Evolutionary conservation across 148 eudicot genomes (phyloP).

Genomic region (Vaccinium vitisidaea): DNA sequence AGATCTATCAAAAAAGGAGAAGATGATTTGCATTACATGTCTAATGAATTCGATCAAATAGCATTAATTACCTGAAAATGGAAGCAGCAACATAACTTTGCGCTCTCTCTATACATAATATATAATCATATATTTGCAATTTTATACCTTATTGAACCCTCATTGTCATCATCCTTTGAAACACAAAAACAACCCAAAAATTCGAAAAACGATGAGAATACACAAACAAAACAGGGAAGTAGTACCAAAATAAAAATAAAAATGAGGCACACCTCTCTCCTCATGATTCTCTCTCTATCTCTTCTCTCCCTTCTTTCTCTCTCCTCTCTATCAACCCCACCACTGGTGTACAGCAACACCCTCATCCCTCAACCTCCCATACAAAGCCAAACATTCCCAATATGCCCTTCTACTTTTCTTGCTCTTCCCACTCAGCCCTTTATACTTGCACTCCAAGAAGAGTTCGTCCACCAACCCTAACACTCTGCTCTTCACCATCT

Average conservation of each 20-base stretch:
- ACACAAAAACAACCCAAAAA: background rate
- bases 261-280: slow-evolving; percentile 2
- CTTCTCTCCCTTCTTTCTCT: background rate
- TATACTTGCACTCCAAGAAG: slow-evolving; percentile 58
- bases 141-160: background rate
- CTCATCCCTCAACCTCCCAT: slow-evolving; percentile 72
- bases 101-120: background rate
- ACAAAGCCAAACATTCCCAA: slow-evolving; percentile 87
- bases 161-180: background rate
- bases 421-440: slow-evolving; percentile 31
- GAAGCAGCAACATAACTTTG: background rate
- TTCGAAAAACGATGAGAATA: background rate
- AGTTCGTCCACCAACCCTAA: slow-evolving; percentile 57
- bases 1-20: too few species aligned
- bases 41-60: background rate
- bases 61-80: background rate
- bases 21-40: too few species aligned
- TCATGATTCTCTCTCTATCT: background rate
- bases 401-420: slow-evolving; percentile 60
- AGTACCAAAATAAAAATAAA: background rate
- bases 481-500: slow-evolving; percentile 49
- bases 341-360: slow-evolving; percentile 86
- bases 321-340: slow-evolving; percentile 51
- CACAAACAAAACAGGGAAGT: background rate
- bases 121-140: background rate